These are phyloP conservation scores for Cucumis cinereus DNA, from an alignment of 306 rosid species.

Conservation along the genomic window DNA sequence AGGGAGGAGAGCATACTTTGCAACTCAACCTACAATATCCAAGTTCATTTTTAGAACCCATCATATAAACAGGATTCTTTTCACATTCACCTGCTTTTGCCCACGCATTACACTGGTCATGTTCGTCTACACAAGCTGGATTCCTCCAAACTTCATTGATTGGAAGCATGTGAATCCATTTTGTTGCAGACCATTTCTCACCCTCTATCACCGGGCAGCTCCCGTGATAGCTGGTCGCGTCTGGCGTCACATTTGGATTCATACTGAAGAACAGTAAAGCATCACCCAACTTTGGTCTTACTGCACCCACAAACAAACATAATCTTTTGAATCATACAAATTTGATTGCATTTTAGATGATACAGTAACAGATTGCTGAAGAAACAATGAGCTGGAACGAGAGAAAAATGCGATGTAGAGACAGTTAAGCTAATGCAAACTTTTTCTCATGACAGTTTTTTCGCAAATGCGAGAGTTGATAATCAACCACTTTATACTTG, in stretches of 20 bases:
- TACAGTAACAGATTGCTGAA: not conserved
- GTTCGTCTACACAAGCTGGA: constrained; percentile 44
- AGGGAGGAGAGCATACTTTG: constrained; percentile 35
- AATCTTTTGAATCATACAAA: not conserved
- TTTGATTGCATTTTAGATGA: not conserved
- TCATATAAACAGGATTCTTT: constrained; percentile 71
- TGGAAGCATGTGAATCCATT: constrained; percentile 89
- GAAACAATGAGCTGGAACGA: not conserved
- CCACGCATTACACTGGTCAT: constrained; percentile 56
- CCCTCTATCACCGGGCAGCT: constrained; percentile 94
- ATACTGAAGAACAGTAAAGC: constrained; percentile 95
- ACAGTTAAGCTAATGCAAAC: not conserved
- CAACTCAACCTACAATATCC: constrained; percentile 90
- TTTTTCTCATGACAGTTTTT: not conserved
- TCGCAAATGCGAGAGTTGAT: not conserved
- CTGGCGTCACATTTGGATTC: constrained; percentile 54
- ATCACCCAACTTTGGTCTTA: constrained; percentile 75
- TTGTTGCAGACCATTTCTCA: constrained; percentile 98
- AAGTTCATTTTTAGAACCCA: constrained; percentile 30
- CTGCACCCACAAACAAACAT: constrained; percentile 25
- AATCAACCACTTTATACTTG: not conserved
- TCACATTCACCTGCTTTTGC: constrained; percentile 68
- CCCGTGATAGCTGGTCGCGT: constrained; percentile 59
- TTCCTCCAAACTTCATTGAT: constrained; percentile 23
- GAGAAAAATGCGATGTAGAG: not conserved